These are phyloP conservation scores for Polychytrium aggregatum DNA, from an alignment of 192 early-diverging fungal genomes.

Conservation along the genomic window DNA sequence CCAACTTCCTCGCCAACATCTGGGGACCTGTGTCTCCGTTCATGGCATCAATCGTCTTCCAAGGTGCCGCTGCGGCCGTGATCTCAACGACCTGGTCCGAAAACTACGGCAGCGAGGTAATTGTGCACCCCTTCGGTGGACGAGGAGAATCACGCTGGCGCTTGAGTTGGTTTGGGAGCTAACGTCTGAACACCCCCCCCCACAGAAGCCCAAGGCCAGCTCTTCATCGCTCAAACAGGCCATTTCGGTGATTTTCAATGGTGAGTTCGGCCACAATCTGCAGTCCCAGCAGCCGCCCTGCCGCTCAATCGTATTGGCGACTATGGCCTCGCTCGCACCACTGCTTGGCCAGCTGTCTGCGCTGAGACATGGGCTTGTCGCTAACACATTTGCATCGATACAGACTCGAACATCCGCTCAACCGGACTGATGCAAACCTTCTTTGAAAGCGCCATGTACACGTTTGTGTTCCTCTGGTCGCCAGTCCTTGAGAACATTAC, in stretches of 20 bases:
- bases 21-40: slow-evolving; percentile 54
- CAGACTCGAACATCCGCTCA: slow-evolving; percentile 20
- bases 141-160: background rate
- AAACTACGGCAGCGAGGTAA: slow-evolving; percentile 49
- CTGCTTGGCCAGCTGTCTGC: too few relatives aligned
- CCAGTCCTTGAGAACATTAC: slow-evolving; percentile 19
- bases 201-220: too few relatives aligned
- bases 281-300: too few relatives aligned
- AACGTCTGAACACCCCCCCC: too few relatives aligned
- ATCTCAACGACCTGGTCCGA: slow-evolving; percentile 53
- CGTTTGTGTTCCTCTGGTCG: slow-evolving; percentile 38
- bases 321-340: too few relatives aligned
- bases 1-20: slow-evolving; percentile 42
- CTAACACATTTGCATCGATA: background rate
- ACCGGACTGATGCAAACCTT: slow-evolving; percentile 33
- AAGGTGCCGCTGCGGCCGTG: slow-evolving; percentile 32
- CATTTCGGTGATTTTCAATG: background rate
- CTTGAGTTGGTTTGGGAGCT: too few relatives aligned
- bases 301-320: too few relatives aligned
- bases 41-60: slow-evolving; percentile 36
- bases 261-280: too few relatives aligned
- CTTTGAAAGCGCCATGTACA: slow-evolving; percentile 40
- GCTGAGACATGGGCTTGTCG: too few relatives aligned
- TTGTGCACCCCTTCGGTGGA: background rate
- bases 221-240: slow-evolving; percentile 1